Percentiles rank a stretch among this genome's conserved stretches.
Conservation (phyloP, 768 basidiomycete genomes). For the Tricholoma flavovirens region DNA sequence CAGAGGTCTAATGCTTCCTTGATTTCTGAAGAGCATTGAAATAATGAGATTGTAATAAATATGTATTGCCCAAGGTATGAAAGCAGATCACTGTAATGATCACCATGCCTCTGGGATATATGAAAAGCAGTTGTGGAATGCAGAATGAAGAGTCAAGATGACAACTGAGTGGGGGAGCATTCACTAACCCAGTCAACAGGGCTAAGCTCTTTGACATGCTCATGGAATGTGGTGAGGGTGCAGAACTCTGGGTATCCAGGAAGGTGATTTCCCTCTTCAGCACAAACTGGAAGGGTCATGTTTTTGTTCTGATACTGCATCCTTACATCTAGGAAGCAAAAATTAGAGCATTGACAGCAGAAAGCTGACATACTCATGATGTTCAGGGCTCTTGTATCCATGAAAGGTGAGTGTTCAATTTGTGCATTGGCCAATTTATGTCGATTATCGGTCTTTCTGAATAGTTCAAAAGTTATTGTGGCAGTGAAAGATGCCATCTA, state of each 20-base stretch:
- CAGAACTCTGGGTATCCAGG: constrained; percentile 71
- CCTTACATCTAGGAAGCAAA: constrained; percentile 45
- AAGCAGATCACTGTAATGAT: too few relatives aligned
- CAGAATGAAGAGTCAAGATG: neutral
- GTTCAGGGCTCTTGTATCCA: constrained; percentile 26
- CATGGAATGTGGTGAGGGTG: constrained; percentile 56
- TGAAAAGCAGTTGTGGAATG: neutral
- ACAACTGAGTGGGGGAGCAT: constrained; percentile 37
- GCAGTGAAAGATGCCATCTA: constrained; percentile 77
- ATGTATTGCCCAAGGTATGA: constrained; percentile 16
- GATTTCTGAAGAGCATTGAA: too few relatives aligned
- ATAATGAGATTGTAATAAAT: too few relatives aligned
- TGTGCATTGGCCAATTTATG: constrained; percentile 27
- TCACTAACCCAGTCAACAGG: constrained; percentile 63
- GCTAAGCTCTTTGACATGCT: constrained; percentile 57
- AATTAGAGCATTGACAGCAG: neutral
- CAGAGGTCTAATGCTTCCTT: neutral
- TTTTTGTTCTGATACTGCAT: constrained; percentile 72
- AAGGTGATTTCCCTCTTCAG: constrained; percentile 60
- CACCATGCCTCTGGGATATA: too few relatives aligned
- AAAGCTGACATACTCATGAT: constrained; percentile 28
- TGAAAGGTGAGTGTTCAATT: constrained; percentile 35
- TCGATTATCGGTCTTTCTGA: constrained; percentile 32
- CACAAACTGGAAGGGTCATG: constrained; percentile 58
- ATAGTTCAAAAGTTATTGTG: constrained; percentile 70